These are phyloP conservation scores for Mycena sp. DNA, from an alignment of 1,284 basidiomycete genomes.

Conservation along the genomic window DNA sequence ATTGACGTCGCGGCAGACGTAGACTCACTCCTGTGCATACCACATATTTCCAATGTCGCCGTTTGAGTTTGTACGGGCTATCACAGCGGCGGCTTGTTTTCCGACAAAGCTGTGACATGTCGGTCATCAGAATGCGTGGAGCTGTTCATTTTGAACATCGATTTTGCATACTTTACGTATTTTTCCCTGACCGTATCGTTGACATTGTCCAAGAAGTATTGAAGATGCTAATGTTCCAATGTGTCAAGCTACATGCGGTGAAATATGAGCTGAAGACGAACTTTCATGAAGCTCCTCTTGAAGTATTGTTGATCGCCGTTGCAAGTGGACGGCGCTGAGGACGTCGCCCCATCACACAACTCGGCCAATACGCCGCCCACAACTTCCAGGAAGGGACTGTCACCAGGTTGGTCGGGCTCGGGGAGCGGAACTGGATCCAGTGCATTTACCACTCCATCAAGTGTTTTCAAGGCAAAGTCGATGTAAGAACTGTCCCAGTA, in stretches of 20 bases:
- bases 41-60: background rate
- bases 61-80: background rate
- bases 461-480: conserved; percentile 4
- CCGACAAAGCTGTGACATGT: conserved; percentile 5
- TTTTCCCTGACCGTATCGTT: conserved; percentile 6
- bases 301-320: conserved; percentile 10
- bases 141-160: too few species aligned
- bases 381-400: conserved; percentile 4
- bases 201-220: conserved; percentile 14
- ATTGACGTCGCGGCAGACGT: too few species aligned
- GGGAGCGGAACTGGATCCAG: conserved; percentile 1
- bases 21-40: conserved; percentile 10
- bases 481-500: conserved; percentile 6
- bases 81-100: conserved; percentile 1
- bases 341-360: conserved; percentile 1
- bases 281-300: conserved; percentile 15
- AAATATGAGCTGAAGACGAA: too few species aligned
- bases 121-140: too few species aligned
- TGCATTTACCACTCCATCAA: conserved; percentile 4
- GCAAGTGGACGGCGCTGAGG: background rate
- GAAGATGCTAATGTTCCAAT: too few species aligned
- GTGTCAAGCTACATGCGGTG: too few species aligned
- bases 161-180: too few species aligned
- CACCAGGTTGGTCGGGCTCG: background rate
- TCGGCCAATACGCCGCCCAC: conserved; percentile 7